Conservation (phyloP, 2,329 filamentous ascomycete species). For the Colletotrichum brevisporum region DNA sequence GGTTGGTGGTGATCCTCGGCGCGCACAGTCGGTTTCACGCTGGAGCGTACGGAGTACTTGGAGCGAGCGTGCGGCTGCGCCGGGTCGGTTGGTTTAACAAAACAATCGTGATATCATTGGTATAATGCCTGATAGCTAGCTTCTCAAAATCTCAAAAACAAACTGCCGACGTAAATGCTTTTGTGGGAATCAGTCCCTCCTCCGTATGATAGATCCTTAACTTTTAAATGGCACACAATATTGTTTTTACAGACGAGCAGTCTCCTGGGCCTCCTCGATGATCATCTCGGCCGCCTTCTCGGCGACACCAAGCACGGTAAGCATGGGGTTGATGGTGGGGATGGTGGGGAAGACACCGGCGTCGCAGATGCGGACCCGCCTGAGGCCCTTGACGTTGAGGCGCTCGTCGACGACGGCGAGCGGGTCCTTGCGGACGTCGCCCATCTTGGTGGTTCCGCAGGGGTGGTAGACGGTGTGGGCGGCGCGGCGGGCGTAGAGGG, state of each 20-base stretch:
- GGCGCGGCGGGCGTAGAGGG: slow-evolving; percentile 83
- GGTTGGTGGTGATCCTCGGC: too few species aligned
- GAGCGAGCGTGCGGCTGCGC: too few species aligned
- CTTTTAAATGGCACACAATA: slow-evolving; percentile 2
- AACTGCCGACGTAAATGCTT: slow-evolving; percentile 30
- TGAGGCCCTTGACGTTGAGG: slow-evolving; percentile 54
- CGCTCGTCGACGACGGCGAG: slow-evolving; percentile 71
- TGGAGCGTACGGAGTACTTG: not conserved
- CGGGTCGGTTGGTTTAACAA: not conserved
- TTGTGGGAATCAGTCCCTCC: slow-evolving; percentile 15
- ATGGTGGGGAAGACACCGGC: slow-evolving; percentile 88
- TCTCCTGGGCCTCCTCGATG: slow-evolving; percentile 70
- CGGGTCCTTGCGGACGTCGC: slow-evolving; percentile 73
- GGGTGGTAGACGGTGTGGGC: slow-evolving; percentile 68
- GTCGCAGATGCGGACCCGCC: slow-evolving; percentile 55
- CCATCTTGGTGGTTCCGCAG: slow-evolving; percentile 50
- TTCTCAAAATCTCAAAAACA: slow-evolving; percentile 27
- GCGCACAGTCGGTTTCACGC: not conserved
- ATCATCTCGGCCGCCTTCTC: slow-evolving; percentile 90
- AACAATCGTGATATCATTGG: slow-evolving; percentile 38
- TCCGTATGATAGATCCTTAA: not conserved
- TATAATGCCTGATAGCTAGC: slow-evolving; percentile 41
- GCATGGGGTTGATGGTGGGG: slow-evolving; percentile 89
- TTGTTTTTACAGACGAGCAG: slow-evolving; percentile 35
- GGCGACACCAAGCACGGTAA: slow-evolving; percentile 87